A percentile compares a stretch with the other conserved stretches of the same genome.
Conservation (phyloP, 169 alveolate genomes). For the Theileria equi region DNA sequence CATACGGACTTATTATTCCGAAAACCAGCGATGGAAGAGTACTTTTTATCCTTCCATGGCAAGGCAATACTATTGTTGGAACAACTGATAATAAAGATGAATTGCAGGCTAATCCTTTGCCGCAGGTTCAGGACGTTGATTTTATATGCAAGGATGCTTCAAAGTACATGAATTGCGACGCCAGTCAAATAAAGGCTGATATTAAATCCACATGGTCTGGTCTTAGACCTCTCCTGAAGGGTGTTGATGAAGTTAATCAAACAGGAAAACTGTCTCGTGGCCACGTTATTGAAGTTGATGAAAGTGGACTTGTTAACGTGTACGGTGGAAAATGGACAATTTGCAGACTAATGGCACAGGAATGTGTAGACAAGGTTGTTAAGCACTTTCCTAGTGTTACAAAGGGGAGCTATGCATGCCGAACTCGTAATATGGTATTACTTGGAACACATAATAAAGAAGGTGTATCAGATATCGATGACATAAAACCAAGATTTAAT, state of each 20-base stretch:
- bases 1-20: slow-evolving; percentile 85
- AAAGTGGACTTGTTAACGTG: slow-evolving; percentile 83
- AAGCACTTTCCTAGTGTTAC: slow-evolving; percentile 40
- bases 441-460: slow-evolving; percentile 62
- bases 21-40: slow-evolving; percentile 91
- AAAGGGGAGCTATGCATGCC: slow-evolving; percentile 64
- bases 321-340: slow-evolving; percentile 96
- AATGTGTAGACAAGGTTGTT: slow-evolving; percentile 68
- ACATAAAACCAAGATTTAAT: slow-evolving; percentile 66
- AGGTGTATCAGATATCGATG: slow-evolving; percentile 60
- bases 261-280: slow-evolving; percentile 85
- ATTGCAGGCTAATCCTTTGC: slow-evolving; percentile 66
- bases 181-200: slow-evolving; percentile 64
- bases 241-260: slow-evolving; percentile 46
- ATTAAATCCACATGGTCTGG: slow-evolving; percentile 49
- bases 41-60: slow-evolving; percentile 87
- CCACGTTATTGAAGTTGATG: slow-evolving; percentile 85
- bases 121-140: slow-evolving; percentile 76
- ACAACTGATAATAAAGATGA: slow-evolving; percentile 86
- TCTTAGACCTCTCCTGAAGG: slow-evolving; percentile 28
- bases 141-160: slow-evolving; percentile 79
- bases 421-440: slow-evolving; percentile 66
- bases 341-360: slow-evolving; percentile 91
- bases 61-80: slow-evolving; percentile 79
- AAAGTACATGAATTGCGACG: slow-evolving; percentile 61